Evolutionary conservation across 1,284 basidiomycete genomes (phyloP), one percentile per base, ranked within the genome.

Genomic region (Trichosporon faecale): DNA sequence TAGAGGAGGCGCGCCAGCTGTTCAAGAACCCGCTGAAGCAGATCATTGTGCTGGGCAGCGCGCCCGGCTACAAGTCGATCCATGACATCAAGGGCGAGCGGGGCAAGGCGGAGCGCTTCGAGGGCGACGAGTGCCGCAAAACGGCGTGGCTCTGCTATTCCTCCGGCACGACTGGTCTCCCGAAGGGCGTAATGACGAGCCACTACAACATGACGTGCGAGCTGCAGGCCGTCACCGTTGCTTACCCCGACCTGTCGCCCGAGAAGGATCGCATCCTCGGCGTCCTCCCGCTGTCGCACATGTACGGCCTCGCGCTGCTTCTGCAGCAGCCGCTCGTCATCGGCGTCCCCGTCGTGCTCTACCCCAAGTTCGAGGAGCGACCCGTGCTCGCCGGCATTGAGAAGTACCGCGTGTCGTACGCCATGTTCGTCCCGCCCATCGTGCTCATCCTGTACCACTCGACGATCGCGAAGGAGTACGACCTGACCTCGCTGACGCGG

Each of bases 371-470:
- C 80, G 79, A 80, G 40, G 79, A 82, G 66, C 73, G 73, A 2
- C 52, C 76, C 23, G 90, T 94, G 71, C 89, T 93, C 1, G 85
- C 86, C 6, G 83, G 86, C 29, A 94, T 93, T 75, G 91, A 91
- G 78, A 85, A 85, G 73, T 92, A 91, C 84, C 87, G 85, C 68
- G 86, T 89, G 66, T 90, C 90, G 0, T 82, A 84, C 44, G 78
- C 86, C 0, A 83, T 93, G 9, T 86, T 95, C 60, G 94, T 95
- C 0, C 94, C 94, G 0, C 94, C 94, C 0, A 89, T 97, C 61
- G 84, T 94, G 2, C 89, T 96, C 57, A 75, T 77, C n/a, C 71
- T 84, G 60, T 71, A 79, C 40, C 72, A 85, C 69, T 82, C 83
- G 55, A 79, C 82, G 85, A 88, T 87, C 14, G 86, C 91, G 1